Evolutionary conservation across 2,329 filamentous ascomycete genomes (phyloP), one percentile per base, ranked within the genome.

Genomic region (Arthroderma sp.): DNA sequence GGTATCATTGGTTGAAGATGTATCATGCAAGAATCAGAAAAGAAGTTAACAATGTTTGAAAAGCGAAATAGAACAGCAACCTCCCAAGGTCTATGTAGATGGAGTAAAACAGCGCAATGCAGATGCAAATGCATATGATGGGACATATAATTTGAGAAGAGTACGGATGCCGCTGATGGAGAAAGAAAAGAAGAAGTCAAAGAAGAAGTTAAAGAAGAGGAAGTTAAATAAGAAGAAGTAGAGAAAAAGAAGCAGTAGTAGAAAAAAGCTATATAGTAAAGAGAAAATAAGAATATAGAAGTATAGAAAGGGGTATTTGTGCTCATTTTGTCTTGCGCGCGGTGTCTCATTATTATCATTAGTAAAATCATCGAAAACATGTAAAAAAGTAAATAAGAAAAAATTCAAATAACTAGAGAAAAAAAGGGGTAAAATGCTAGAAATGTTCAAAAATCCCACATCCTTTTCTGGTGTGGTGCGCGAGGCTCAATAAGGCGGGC

Each of bases 391-490:
- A 33, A 37, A 31, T 27, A n/a, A 32, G 30, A 43, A 27, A 22
- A 33, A 38, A 32, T 30, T 28, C 15, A 31, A 42, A 38, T 37
- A 6, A 11, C 11, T 11, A 8, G 11, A 44, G 9, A 9, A 39
- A 30, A 11, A n/a, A 37, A 5, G n/a, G 11, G 27, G 36, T 44
- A 38, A 27, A 31, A 28, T n/a, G n/a, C 10, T 41, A 5, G 22
- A 38, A 38, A 5, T 11, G 28, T 38, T 52, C 45, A 57, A 41
- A 60, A 61, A 43, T 54, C 52, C 51, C 53, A 56, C 46, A 58
- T 49, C 33, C 50, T 47, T 48, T 54, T 55, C 39, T 51, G 48
- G 43, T 52, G 51, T 10, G 38, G 29, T 31, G 31, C 38, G 30
- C 40, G 42, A 6, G 38, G 40, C 44, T 61, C 58, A 11, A 52